Conservation (phyloP, 176 grass and related monocot species). For the Hordeum vulgare region MorexV3_pseudomolecules_assembly NC_058521.1:579177644-579178143, state of each 20-base stretch:
- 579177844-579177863: constrained; percentile 36
- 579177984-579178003: constrained; percentile 97
- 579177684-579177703: too few species aligned
- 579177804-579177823: constrained; percentile 57
- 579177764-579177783: neutral
- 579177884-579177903: constrained; percentile 17
- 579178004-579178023: constrained; percentile 78
- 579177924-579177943: constrained; percentile 85
- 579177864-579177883: neutral
- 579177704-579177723: too few species aligned
- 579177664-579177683: too few species aligned
- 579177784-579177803: neutral
- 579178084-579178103: constrained; percentile 1
- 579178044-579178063: neutral
- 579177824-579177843: constrained; percentile 62
- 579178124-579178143: constrained; percentile 24
- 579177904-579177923: constrained; percentile 49
- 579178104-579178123: neutral
- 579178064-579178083: constrained; percentile 26
- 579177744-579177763: neutral
- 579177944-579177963: constrained; percentile 76
- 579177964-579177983: constrained; percentile 48
- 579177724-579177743: neutral
- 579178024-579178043: neutral
- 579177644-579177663: too few species aligned